Percentiles rank a stretch among this genome's conserved stretches.
phyloP scores from a whole-genome alignment of 495 filamentous ascomycete genomes.

The Penicillium egyptiacum region DNA sequence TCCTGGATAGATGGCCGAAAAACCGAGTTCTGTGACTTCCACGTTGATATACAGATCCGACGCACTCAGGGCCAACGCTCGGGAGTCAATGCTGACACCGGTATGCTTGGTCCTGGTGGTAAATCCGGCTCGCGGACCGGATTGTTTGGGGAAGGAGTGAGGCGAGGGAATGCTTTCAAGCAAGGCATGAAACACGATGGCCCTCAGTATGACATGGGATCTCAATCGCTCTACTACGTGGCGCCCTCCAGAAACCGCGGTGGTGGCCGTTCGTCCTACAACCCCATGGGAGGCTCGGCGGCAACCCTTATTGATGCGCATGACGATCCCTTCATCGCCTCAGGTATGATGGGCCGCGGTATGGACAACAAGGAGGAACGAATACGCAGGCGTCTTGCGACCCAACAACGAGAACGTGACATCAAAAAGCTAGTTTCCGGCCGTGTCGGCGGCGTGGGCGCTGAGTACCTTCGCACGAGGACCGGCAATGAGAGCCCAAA shows the following conservation, averaged over 20 bases:
- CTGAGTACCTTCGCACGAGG: conserved; percentile 70
- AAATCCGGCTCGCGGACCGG: conserved; percentile 45
- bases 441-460: conserved; percentile 65
- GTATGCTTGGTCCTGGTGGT: conserved; percentile 50
- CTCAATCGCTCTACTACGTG: conserved; percentile 61
- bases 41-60: conserved; percentile 75
- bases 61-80: conserved; percentile 69
- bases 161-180: conserved; percentile 29
- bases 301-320: conserved; percentile 69
- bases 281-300: conserved; percentile 47
- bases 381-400: conserved; percentile 64
- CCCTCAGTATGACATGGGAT: conserved; percentile 58
- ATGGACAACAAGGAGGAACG: conserved; percentile 61
- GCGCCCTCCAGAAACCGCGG: conserved; percentile 38
- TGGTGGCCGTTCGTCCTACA: conserved; percentile 23
- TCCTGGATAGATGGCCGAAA: conserved; percentile 84
- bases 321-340: conserved; percentile 55
- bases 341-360: conserved; percentile 47
- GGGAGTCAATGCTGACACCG: conserved; percentile 69
- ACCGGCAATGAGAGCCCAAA: conserved; percentile 26
- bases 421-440: conserved; percentile 65
- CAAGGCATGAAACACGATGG: conserved; percentile 47
- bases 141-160: conserved; percentile 43
- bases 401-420: conserved; percentile 76
- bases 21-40: conserved; percentile 91